Evolutionary conservation across 768 basidiomycete genomes (phyloP), one percentile per base, ranked within the genome.

Genomic region (Lyophyllum decastes): DNA sequence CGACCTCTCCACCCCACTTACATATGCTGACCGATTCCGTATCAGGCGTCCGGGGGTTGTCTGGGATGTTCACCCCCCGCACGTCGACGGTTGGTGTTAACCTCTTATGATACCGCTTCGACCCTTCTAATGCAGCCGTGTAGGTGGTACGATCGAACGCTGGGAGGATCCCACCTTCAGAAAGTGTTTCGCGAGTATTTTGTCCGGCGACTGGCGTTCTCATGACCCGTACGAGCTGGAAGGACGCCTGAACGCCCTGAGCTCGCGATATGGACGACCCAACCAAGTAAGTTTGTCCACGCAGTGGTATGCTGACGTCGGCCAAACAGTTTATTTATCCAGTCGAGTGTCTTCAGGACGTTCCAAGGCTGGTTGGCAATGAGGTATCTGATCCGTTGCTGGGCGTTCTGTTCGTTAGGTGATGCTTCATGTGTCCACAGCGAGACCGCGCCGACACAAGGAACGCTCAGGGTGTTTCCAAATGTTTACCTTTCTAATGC

Each of bases 281-380:
- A 78, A 75, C 55, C 84, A 83, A 72, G 82, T 78, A 60, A 49
- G 16, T 67, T 12, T 12, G 0, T 38, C 21, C 21, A 25, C 8
- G 22, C 35, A 19, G 19, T 38, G 16, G 16, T 27, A 44, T 12
- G 33, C 5, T 25, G 4, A 35, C n/a, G 38, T 33, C 11, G 24
- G 2, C 24, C 50, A 25, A 52, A 22, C 63, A 58, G 52, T 47
- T 25, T 44, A 59, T 19, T 35, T 44, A 12, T 38, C 2, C 58
- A 81, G 70, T 77, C 80, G 22, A 82, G 69, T 55, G 76, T 83
- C 7, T 83, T 85, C 66, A 74, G 82, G 51, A 84, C 86, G 2
- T 92, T 87, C 75, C 90, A 91, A 64, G 89, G 89, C n/a, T 92
- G 89, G 90, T 68, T 89, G 14, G 79, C 88, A 1, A 76, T 88